These are phyloP conservation scores for Aspergillus floridensis DNA, from an alignment of 2,329 filamentous ascomycete species.

Conservation along the genomic window DNA sequence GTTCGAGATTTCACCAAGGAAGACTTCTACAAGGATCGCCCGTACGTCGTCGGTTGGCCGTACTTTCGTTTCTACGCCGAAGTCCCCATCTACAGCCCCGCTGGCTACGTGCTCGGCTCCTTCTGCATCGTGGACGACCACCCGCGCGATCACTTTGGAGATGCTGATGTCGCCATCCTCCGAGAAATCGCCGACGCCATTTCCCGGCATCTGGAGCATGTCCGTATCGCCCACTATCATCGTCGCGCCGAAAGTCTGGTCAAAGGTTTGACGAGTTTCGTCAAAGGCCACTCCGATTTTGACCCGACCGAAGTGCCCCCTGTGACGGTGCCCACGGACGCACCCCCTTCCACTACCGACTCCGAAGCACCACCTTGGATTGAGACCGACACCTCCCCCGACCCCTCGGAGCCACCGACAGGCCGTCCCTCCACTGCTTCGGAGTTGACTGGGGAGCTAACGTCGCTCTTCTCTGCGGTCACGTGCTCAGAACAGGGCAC, in stretches of 20 bases:
- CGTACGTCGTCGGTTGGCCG: conserved; percentile 31
- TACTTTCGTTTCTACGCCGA: conserved; percentile 52
- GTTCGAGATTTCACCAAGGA: conserved; percentile 37
- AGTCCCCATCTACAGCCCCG: conserved; percentile 57
- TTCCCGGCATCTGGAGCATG: conserved; percentile 59
- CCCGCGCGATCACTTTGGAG: conserved; percentile 45
- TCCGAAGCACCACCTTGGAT: not conserved
- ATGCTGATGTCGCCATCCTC: conserved; percentile 45
- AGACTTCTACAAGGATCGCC: conserved; percentile 33
- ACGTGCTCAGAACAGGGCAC: conserved; percentile 12
- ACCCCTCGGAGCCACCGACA: not conserved
- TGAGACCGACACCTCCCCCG: not conserved
- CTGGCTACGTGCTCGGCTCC: conserved; percentile 55
- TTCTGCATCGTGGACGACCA: conserved; percentile 58
- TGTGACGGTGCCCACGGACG: conserved; percentile 8
- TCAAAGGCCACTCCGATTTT: conserved; percentile 40
- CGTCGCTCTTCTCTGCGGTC: conserved; percentile 13
- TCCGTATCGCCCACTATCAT: conserved; percentile 53
- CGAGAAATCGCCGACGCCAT: conserved; percentile 56
- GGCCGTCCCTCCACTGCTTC: conserved; percentile 3
- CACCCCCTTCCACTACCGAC: not conserved
- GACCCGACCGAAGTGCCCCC: conserved; percentile 20
- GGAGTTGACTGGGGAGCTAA: conserved; percentile 7
- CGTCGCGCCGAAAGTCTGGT: conserved; percentile 58
- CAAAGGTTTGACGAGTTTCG: conserved; percentile 52